A percentile compares a stretch with the other conserved stretches of the same genome.
Conservation (phyloP, 176 grass and related monocot species). For the Elaeis guineensis region DNA sequence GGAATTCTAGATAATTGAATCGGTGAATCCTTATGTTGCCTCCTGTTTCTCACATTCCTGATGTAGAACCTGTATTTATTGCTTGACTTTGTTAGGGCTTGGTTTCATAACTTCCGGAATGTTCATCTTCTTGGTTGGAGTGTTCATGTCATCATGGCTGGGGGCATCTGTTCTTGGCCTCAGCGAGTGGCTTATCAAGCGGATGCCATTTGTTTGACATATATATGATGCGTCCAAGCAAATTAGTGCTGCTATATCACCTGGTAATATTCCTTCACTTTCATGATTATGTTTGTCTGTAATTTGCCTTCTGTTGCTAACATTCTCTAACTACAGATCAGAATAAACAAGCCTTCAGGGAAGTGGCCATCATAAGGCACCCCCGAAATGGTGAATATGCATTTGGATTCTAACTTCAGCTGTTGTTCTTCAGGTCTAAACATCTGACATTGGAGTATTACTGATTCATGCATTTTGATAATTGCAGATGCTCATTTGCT, state of each 20-base stretch:
- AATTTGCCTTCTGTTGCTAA: not conserved
- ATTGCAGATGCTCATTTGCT: no score
- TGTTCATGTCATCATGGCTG: conserved; percentile 23
- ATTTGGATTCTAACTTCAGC: conserved; percentile 24
- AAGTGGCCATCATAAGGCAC: conserved; percentile 22
- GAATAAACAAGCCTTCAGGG: conserved; percentile 23
- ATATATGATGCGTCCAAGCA: conserved; percentile 26
- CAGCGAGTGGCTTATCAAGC: conserved; percentile 20
- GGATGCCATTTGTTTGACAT: conserved; percentile 24
- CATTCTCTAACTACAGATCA: conserved; percentile 11
- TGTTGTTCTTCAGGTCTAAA: conserved; percentile 14
- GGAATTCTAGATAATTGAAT: no score
- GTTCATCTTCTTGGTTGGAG: conserved; percentile 22
- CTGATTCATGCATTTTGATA: no score
- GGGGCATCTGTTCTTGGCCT: conserved; percentile 14
- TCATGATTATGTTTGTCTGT: not conserved
- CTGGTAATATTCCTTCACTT: conserved; percentile 8
- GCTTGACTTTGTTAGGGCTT: conserved; percentile 3
- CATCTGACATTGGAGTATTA: no score
- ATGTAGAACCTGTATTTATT: not conserved
- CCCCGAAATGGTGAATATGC: conserved; percentile 23
- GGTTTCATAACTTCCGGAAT: conserved; percentile 18
- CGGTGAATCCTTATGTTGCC: no score
- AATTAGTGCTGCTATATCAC: conserved; percentile 24
- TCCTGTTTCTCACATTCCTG: not conserved